These are phyloP conservation scores for Coemansia sp. DNA, from an alignment of 192 early-diverging fungal species.

Conservation along the genomic window DNA sequence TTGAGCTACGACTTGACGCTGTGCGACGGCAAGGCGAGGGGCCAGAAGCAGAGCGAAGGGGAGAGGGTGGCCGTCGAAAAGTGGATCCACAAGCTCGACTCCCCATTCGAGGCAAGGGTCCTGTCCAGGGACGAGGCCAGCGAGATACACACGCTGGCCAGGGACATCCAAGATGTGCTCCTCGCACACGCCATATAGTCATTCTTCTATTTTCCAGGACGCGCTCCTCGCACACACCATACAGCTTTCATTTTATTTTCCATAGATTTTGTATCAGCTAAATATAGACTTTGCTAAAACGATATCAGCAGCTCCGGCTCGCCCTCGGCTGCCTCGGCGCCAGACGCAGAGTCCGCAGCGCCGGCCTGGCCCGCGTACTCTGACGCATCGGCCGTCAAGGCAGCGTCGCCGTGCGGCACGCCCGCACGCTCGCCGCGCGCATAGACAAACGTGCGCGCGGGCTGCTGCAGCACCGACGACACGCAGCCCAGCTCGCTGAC, in stretches of 20 bases:
- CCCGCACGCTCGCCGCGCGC: constrained; percentile 36
- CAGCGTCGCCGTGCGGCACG: constrained; percentile 17
- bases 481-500: constrained; percentile 82
- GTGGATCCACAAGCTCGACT: constrained; percentile 28
- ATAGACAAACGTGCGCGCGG: constrained; percentile 71
- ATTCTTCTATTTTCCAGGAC: constrained; percentile 4
- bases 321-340: constrained; percentile 22
- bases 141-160: constrained; percentile 20
- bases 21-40: constrained; percentile 18
- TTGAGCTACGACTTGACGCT: constrained; percentile 45
- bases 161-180: constrained; percentile 18
- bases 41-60: constrained; percentile 13
- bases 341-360: constrained; percentile 4
- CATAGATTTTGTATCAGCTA: constrained; percentile 2
- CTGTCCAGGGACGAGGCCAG: constrained; percentile 22
- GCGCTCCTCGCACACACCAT: constrained; percentile 18
- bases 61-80: constrained; percentile 20
- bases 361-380: not conserved
- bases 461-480: constrained; percentile 95
- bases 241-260: not conserved
- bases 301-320: constrained; percentile 53
- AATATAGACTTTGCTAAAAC: constrained; percentile 15
- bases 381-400: constrained; percentile 4
- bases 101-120: constrained; percentile 11
- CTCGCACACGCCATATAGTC: constrained; percentile 11